phyloP scores from a whole-genome alignment of 176 grass and related monocot species.

The Juncus inflexus region DNA sequence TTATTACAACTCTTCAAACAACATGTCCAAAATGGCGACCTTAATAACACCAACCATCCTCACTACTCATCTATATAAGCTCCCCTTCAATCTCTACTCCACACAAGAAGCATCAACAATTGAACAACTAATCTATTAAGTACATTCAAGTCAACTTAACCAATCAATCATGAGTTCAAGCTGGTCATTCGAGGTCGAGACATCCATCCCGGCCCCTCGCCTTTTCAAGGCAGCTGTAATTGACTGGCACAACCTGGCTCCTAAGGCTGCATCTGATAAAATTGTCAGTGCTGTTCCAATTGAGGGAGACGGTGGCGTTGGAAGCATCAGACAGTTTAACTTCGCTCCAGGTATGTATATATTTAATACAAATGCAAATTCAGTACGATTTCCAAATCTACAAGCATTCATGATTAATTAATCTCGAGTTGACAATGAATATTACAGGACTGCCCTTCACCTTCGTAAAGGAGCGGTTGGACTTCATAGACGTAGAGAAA shows the following conservation, averaged over 20 bases:
- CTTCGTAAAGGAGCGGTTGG: slow-evolving; percentile 55
- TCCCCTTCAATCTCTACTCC: not conserved
- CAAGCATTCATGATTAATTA: not conserved
- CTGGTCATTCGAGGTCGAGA: slow-evolving; percentile 46
- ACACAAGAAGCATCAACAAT: slow-evolving; percentile 18
- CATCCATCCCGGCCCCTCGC: slow-evolving; percentile 36
- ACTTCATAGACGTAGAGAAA: slow-evolving; percentile 47
- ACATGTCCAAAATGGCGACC: not conserved
- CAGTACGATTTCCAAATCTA: not conserved
- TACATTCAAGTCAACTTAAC: not conserved
- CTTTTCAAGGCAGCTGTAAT: slow-evolving; percentile 58
- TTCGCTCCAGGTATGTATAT: slow-evolving; percentile 51
- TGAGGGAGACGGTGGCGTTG: slow-evolving; percentile 37
- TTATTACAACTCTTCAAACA: no score
- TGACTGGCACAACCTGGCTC: slow-evolving; percentile 72
- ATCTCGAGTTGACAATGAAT: not conserved
- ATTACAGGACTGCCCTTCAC: slow-evolving; percentile 49
- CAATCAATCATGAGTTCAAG: slow-evolving; percentile 9
- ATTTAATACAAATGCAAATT: not conserved
- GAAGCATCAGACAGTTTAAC: slow-evolving; percentile 70
- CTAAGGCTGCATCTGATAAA: slow-evolving; percentile 46
- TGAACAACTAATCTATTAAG: not conserved
- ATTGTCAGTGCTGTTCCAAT: slow-evolving; percentile 42
- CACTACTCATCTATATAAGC: slow-evolving; percentile 34
- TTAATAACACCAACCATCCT: slow-evolving; percentile 17